Evolutionary conservation across 2,329 filamentous ascomycete species (phyloP), one percentile per base, ranked within the genome.

Genomic region (Chaetomium globosum): DNA sequence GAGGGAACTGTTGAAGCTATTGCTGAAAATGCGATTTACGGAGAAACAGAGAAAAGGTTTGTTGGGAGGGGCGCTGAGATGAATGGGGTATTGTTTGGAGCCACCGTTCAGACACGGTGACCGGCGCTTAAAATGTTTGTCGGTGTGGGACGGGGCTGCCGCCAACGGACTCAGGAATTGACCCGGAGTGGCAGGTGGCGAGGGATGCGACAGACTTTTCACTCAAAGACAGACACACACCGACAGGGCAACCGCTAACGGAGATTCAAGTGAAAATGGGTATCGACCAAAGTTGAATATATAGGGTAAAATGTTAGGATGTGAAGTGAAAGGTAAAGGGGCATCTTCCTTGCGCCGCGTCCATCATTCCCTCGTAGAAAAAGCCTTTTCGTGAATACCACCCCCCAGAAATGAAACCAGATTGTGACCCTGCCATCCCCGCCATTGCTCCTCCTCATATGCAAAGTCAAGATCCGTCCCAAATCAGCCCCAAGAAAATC

Each of bases 391-490:
- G 10, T 58, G 54, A 51, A 39, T 63, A 61, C 58, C 16, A 36
- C 33, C 53, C 53, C 54, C 65, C 26, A 48, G 59, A 67, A 58
- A 19, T 63, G 65, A 57, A 63, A 65, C 39, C 59, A 61, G 65
- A 67, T 60, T 63, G 51, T 48, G 63, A 65, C 65, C 59, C 39
- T 63, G 65, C 65, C 61, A 53, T 55, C 48, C 28, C 21, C n/a
- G 28, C 55, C 30, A 39, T 55, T 10, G 5, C 13, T 33, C 23
- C 36, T 23, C 28, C 48, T 39, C 43, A 58, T 54, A 65, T 59
- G 63, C 65, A 62, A 55, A 67, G 65, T 66, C 65, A 65, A 69
- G 59, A 66, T 69, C 68, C 43, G 61, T 52, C 65, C 56, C 59
- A 59, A 16, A 65, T 60, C 61, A 36, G 55, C 26, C 59, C 56